Base-by-base conservation (phyloP, 139 green algal species). In the Chlamydomonas sphaeroides region DNA sequence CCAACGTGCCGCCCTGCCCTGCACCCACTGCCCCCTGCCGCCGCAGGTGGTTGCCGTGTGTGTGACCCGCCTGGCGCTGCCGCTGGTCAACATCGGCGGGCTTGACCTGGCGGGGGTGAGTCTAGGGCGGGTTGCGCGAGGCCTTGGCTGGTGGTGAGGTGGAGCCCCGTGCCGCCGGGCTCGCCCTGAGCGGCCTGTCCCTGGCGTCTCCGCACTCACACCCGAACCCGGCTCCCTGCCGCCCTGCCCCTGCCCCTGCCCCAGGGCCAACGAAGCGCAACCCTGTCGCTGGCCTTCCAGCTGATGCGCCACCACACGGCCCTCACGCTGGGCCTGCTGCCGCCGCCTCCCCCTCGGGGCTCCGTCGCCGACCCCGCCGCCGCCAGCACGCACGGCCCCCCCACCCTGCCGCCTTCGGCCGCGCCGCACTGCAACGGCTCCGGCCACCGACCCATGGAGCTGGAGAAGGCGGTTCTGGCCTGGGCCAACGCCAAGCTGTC, bases 81-180 rank as follows among this genome's bases (percentile, higher is more conserved):
- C 86, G 18, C 66, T 92, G 17, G 87, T 92, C 59, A 87, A 86
- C 74, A 92, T 90, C 20, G 85, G 84, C 26, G 88, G 89, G 0
- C 65, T 91, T 18, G 89, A 93, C 80, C 70, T 93, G 17, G 87
- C 80, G 25, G 62, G 61, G 76, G 76, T 83, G 63, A 10, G 74
- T 68, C 4, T 63, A 3, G n/a, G n/a, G n/a, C n/a, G n/a, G n/a
- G n/a, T n/a, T n/a, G n/a, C n/a, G n/a, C n/a, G n/a, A n/a, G n/a
- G n/a, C n/a, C n/a, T n/a, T n/a, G n/a, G n/a, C n/a, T n/a, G n/a
- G n/a, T n/a, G n/a, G n/a, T n/a, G n/a, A n/a, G n/a, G n/a, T n/a
- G n/a, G n/a, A n/a, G n/a, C n/a, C n/a, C n/a, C n/a, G n/a, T n/a
- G n/a, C n/a, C n/a, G n/a, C n/a, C n/a, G n/a, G n/a, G n/a, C n/a